Conservation (phyloP, 2,329 filamentous ascomycete species). For the Sclerotinia trifoliorum region DNA sequence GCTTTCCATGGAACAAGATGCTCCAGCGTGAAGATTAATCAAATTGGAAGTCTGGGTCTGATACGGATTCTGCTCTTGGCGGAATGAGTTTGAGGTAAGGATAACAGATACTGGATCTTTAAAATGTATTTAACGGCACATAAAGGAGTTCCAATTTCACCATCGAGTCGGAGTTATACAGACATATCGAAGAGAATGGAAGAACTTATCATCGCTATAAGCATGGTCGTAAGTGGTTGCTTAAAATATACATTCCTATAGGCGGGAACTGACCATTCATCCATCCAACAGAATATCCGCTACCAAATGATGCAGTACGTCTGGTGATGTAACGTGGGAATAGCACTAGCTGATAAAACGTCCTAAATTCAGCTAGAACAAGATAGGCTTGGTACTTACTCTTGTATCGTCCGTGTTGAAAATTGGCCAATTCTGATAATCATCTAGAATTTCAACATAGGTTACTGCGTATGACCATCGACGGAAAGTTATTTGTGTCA, state of each 20-base stretch:
- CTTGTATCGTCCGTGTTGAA: not conserved
- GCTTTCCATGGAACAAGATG: too few species aligned
- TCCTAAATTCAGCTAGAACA: constrained; percentile 1
- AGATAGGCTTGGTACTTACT: constrained; percentile 11
- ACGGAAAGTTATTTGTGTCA: constrained; percentile 18
- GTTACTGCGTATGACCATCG: constrained; percentile 15
- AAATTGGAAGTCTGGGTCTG: not conserved
- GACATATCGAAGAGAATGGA: constrained; percentile 20
- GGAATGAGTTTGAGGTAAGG: constrained; percentile 10
- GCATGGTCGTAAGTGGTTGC: constrained; percentile 10
- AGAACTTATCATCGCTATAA: constrained; percentile 21
- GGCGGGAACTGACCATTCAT: not conserved
- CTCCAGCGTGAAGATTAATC: not conserved
- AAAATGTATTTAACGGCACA: not conserved
- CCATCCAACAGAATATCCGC: constrained; percentile 14
- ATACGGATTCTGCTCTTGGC: constrained; percentile 10
- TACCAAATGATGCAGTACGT: constrained; percentile 18
- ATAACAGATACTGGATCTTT: too few species aligned
- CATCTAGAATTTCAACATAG: constrained; percentile 15
- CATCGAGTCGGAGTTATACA: constrained; percentile 14
- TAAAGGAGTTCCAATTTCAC: constrained; percentile 7
- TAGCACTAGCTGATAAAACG: not conserved
- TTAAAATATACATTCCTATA: not conserved
- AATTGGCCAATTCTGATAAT: not conserved
- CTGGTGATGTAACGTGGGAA: not conserved